Conservation (phyloP, 2,329 filamentous ascomycete genomes). For the Westerdykella aurantiaca region DNA sequence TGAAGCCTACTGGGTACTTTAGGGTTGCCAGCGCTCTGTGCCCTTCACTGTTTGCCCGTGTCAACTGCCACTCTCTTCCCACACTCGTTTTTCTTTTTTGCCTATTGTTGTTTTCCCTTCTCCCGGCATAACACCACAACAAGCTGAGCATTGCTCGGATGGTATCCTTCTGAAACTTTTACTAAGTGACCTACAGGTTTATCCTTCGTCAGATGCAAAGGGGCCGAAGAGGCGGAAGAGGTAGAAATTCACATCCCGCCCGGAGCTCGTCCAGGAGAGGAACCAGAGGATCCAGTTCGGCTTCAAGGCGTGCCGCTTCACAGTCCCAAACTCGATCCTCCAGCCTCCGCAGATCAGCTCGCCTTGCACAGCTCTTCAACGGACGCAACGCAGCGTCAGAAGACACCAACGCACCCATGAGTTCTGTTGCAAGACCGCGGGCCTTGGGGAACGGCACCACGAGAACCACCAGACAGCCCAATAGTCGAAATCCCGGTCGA, state of each 20-base stretch:
- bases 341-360: conserved; percentile 26
- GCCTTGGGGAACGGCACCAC: conserved; percentile 28
- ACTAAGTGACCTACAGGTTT: conserved; percentile 26
- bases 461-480: conserved; percentile 22
- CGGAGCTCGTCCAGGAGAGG: conserved; percentile 22
- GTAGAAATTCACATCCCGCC: conserved; percentile 29
- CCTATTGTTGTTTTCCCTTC: conserved; percentile 9
- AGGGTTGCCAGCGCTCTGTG: conserved; percentile 2
- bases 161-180: conserved; percentile 13
- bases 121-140: conserved; percentile 16
- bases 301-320: conserved; percentile 15
- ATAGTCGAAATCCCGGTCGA: conserved; percentile 15
- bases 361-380: conserved; percentile 28
- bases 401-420: conserved; percentile 24
- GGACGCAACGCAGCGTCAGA: conserved; percentile 7
- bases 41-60: conserved; percentile 1
- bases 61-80: conserved; percentile 5
- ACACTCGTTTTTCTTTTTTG: conserved; percentile 13
- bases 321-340: conserved; percentile 16
- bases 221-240: conserved; percentile 30
- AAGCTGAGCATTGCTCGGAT: conserved; percentile 18
- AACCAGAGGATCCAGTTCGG: conserved; percentile 19
- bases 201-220: conserved; percentile 36
- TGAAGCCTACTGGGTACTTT: conserved; percentile 10
- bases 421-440: conserved; percentile 35